Evolutionary conservation across 1,139 yeast species (phyloP), one percentile per base, ranked within the genome.

Genomic region (Geotrichum reessii): DNA sequence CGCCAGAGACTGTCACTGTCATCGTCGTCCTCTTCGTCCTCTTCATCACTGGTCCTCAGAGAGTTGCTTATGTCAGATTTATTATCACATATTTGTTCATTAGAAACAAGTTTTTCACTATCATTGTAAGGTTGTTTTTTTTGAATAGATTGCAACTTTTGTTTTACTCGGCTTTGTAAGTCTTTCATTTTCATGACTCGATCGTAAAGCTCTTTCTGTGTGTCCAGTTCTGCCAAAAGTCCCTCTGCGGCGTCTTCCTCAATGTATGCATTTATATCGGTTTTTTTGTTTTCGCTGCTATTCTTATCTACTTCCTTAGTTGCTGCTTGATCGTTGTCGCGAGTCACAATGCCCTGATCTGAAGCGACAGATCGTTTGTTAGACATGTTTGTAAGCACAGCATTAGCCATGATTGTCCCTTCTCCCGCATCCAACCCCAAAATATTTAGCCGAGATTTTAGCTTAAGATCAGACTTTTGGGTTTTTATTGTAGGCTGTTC

Each of bases 191-290:
- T 52, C n/a, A 54, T 57, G 22, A 58, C 54, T 12, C 60, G 31
- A 21, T 42, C 55, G 17, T 58, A 54, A 3, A 58, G 31, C 37
- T 56, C 81, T 82, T 14, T 78, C 79, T 27, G 86, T 80, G 60
- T 81, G 80, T 65, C 91, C 78, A 48, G 86, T 78, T 42, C 84
- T 81, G 0, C 89, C 95, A 17, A 85, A 83, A 63, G 87, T 78
- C 81, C 77, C 64, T 79, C 82, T 58, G 86, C 75, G 55, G 81
- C 84, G 55, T 81, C 82, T 56, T 85, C 86, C 67, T 87, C 84
- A 46, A 86, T 75, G 42, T 75, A 76, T 68, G 83, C 86, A n/a
- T 87, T 90, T 12, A 88, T 90, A 68, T 89, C 97, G 50, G 87
- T 87, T 8, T 81, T 80, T 21, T 24, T 27, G 14, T 25, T 24